Base-by-base conservation (phyloP, 108 stramenopile genomes). In the Aurantiochytrium sp. region DNA sequence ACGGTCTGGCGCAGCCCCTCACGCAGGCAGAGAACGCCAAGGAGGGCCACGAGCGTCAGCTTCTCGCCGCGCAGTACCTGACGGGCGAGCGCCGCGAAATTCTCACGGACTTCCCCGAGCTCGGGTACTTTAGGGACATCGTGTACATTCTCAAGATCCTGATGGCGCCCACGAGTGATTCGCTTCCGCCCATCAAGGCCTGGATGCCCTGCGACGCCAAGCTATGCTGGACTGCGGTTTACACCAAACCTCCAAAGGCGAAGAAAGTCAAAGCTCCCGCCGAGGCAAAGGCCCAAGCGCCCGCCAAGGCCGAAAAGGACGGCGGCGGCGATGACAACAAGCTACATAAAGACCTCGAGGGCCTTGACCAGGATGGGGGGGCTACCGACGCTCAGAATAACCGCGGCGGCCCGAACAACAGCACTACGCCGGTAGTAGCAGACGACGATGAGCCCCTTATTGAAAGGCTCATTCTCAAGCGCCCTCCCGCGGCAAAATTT, bases 81-180 rank as follows among this genome's bases (percentile, higher is more conserved):
- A 53, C 93, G 89, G 87, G 92, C 93, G 5, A 86, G 55, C 53
- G 86, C 3, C 27, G 32, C 5, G 86, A 86, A 36, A 92, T 98
- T 19, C 92, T 98, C 87, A 98, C 98, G 85, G 96, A 97, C 55
- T 95, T 97, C 27, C 99, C 99, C 0, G 99, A 98, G 90, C 94
- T 99, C 59, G 99, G 95, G 55, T 97, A 96, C 89, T 98, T 99
- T 55, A 92, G 99, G 37, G 99, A 99, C 87, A 97, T 99, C 86
- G 96, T 98, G 21, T 99, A 97, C 86, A 95, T 97, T 85, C 97
- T 99, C 93, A 98, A 98, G 89, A 89, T 91, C 3, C 55, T 93
- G 34, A 92, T 93, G 93, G 91, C 88, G 39, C 93, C 93, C 31
- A 92, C 91, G 4, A 90, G 89, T 2, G 92, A 93, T 52, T 53